Evolutionary conservation across 1,139 yeast species (phyloP), one percentile per base, ranked within the genome.

Genomic region (Suhomyces bribrorum): DNA sequence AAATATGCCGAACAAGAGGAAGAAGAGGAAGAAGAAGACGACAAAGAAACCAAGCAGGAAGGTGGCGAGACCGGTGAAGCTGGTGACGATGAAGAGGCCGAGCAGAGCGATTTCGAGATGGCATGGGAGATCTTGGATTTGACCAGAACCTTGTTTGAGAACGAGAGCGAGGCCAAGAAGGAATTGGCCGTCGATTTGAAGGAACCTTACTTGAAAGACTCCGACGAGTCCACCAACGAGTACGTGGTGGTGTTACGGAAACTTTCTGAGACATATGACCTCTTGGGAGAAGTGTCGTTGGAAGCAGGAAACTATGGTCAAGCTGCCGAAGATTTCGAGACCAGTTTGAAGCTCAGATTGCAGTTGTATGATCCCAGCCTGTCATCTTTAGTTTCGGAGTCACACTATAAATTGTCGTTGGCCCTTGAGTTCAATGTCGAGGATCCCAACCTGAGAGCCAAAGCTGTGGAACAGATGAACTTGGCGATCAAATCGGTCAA

Each of bases 41-140:
- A 56, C 2, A 46, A 38, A 7, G 48, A 41, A n/a, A 49, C 43
- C 12, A 36, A 36, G 3, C 40, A 40, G 2, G 44, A 37, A 3
- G 43, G 40, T 7, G 29, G 31, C 3, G 41, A 39, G 7, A 33
- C 30, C 22, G 66, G 57, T 5, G 65, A 54, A 8, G 69, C 58
- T 5, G 66, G 56, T 5, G 65, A 58, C 1, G 64, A 54, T 6
- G 62, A 51, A 3, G 73, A 61, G 4, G 69, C 58, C 23, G 79
- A 76, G 29, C 84, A 81, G 50, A 72, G 79, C 25, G 96, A 88
- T 55, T 84, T 89, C 55, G 95, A 85, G 56, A 74, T 82, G 16
- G 95, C 96, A 0, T 88, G 96, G 96, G 92, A 84, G 43, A 79
- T 87, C 14, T 68, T 87, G 26, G 96, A 89, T 54, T 66, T 85